Evolutionary conservation across 2,329 filamentous ascomycete species (phyloP), one percentile per base, ranked within the genome.

Genomic region (Aspergillus sp.): DNA sequence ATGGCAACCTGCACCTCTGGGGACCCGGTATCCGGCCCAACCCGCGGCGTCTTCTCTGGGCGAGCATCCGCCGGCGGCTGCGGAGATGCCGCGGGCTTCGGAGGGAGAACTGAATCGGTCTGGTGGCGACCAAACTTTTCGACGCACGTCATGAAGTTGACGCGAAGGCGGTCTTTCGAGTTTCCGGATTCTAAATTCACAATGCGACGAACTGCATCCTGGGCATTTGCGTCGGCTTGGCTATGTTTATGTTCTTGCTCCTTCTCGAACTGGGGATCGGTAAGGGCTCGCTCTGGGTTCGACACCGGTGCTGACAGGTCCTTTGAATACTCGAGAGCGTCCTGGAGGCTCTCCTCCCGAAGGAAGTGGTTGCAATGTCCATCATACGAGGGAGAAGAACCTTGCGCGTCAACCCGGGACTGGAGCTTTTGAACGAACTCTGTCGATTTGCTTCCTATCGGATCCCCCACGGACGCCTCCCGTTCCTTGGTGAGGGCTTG

Each of bases 1-100:
- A 98, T 93, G 28, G 86, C 88, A 45, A 93, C 86, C 68, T 98
- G 91, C n/a, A 98, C 93, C 64, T 98, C 91, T 5, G 85, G 85
- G 49, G 85, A 93, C 22, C 91, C 91, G 1, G 89, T 98, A 56
- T 98, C 91, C 4, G 82, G 82, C 0, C 91, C 91, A n/a, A 79
- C 77, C 19, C 93, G 80, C 30, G 73, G 72, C 0, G 69, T 71
- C 45, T 74, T 73, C 15, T 63, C 44, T 4, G 49, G 49, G 15
- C 53, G 50, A 26, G 41, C 42, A 14, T 55, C 44, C 11, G 39
- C 36, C 59, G 64, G 64, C 49, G 61, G 37, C 60, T 59, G 47
- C 57, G 53, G 62, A 52, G 47, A 65, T 52, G 37, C 55, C 40
- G 52, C 53, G 29, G 53, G 67, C 49, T 78, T 82, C 1, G 77